Percentiles rank a stretch among this genome's conserved stretches.
Evolutionary conservation across 192 early-diverging fungal species (phyloP).

Genomic region (Dissophora ornata): DNA sequence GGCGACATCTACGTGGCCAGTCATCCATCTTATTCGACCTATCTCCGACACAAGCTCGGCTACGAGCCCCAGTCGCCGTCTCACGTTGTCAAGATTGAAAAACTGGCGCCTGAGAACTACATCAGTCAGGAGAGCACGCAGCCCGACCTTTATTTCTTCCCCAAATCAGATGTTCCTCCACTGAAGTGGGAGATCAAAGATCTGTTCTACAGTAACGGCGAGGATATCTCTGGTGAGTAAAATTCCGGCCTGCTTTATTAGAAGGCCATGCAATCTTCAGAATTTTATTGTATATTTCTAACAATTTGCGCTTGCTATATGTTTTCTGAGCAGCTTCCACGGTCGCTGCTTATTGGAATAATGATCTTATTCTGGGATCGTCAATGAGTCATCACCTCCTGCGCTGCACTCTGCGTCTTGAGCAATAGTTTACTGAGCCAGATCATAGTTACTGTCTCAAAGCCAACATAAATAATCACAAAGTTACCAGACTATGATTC

Average conservation of each 20-base stretch:
- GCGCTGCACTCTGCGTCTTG: conserved; percentile 35
- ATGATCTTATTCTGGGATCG: conserved; percentile 48
- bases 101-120: conserved; percentile 44
- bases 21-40: conserved; percentile 45
- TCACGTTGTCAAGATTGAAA: conserved; percentile 51
- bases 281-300: too few relatives aligned
- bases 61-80: conserved; percentile 47
- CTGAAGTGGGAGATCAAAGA: conserved; percentile 53
- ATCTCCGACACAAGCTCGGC: conserved; percentile 40
- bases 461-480: too few relatives aligned
- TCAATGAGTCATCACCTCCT: conserved; percentile 39
- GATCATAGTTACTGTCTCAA: too few relatives aligned
- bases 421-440: too few relatives aligned
- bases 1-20: conserved; percentile 50
- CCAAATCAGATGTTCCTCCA: conserved; percentile 29
- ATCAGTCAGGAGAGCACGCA: conserved; percentile 29
- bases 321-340: conserved; percentile 21
- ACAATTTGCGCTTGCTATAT: neutral
- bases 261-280: too few relatives aligned
- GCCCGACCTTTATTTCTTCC: conserved; percentile 43
- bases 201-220: conserved; percentile 53
- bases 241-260: neutral
- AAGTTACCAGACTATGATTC: too few relatives aligned
- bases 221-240: conserved; percentile 48
- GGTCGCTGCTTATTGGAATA: conserved; percentile 44